These are phyloP conservation scores for Nemania serpens DNA, from an alignment of 2,329 filamentous ascomycete species.

Conservation along the genomic window DNA sequence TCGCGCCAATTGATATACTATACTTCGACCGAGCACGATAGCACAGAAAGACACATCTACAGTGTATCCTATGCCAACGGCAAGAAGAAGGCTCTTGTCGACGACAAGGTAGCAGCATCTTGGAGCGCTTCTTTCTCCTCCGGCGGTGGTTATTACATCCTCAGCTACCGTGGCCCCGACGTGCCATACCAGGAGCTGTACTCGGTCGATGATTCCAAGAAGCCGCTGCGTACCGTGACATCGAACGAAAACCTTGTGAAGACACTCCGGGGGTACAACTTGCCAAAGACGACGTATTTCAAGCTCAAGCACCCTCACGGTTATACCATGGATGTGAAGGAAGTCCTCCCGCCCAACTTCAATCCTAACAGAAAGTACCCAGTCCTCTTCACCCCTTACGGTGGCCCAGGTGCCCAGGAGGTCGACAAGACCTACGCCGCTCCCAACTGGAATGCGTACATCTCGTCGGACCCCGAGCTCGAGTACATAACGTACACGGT, in stretches of 20 bases:
- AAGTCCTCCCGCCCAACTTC: constrained; percentile 68
- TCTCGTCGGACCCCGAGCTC: constrained; percentile 69
- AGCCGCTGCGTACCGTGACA: constrained; percentile 61
- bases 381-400: constrained; percentile 69
- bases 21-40: constrained; percentile 67
- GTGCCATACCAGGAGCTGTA: constrained; percentile 73
- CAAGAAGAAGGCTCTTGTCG: constrained; percentile 63
- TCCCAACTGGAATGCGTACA: constrained; percentile 65
- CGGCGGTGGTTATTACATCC: constrained; percentile 66
- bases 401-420: constrained; percentile 67
- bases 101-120: constrained; percentile 61
- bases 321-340: constrained; percentile 66
- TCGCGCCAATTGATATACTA: constrained; percentile 64
- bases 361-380: constrained; percentile 67
- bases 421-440: constrained; percentile 61
- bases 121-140: constrained; percentile 70
- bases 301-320: constrained; percentile 66
- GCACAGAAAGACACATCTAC: constrained; percentile 70
- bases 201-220: constrained; percentile 55
- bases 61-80: constrained; percentile 63
- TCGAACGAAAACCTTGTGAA: constrained; percentile 62
- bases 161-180: constrained; percentile 67
- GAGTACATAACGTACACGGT: constrained; percentile 70
- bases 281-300: constrained; percentile 68
- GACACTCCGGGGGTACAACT: constrained; percentile 61